phyloP scores from a whole-genome alignment of 2,329 filamentous ascomycete species.

The Penicillium olsonii region DNA sequence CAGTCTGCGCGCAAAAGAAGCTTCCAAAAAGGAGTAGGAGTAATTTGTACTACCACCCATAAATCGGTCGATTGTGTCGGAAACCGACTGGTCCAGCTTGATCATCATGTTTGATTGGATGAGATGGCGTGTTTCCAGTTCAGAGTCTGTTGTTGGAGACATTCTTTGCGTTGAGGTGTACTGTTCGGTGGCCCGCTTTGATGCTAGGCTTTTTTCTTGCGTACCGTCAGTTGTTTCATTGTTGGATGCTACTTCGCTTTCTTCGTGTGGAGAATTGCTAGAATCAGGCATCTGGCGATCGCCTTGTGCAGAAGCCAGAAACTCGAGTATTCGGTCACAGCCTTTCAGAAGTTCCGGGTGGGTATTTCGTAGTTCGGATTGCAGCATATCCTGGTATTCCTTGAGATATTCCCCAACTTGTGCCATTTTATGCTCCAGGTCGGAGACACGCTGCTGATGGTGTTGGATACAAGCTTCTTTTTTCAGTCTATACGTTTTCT shows the following conservation, averaged over 20 bases:
- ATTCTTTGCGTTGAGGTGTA: neutral
- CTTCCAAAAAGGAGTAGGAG: constrained; percentile 61
- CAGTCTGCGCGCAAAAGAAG: constrained; percentile 69
- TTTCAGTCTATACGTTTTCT: constrained; percentile 3
- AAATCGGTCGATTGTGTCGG: neutral
- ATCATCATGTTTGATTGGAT: neutral
- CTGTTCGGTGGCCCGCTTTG: too few species aligned
- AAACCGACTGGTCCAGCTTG: neutral
- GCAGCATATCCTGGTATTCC: neutral
- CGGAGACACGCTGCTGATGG: neutral
- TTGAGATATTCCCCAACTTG: neutral
- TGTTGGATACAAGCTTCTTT: constrained; percentile 1
- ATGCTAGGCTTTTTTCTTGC: too few species aligned
- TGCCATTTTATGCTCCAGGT: neutral
- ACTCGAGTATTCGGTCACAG: neutral
- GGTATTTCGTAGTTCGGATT: neutral
- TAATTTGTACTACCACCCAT: neutral
- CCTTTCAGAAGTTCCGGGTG: neutral
- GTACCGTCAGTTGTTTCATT: too few species aligned
- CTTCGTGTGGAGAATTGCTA: neutral
- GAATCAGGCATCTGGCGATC: neutral
- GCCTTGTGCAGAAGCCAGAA: neutral
- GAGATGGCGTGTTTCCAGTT: neutral
- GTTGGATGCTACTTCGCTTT: too few species aligned
- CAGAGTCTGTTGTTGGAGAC: neutral